Evolutionary conservation across 192 early-diverging fungal species (phyloP), one percentile per base, ranked within the genome.

Genomic region (Dissophora ornata): DNA sequence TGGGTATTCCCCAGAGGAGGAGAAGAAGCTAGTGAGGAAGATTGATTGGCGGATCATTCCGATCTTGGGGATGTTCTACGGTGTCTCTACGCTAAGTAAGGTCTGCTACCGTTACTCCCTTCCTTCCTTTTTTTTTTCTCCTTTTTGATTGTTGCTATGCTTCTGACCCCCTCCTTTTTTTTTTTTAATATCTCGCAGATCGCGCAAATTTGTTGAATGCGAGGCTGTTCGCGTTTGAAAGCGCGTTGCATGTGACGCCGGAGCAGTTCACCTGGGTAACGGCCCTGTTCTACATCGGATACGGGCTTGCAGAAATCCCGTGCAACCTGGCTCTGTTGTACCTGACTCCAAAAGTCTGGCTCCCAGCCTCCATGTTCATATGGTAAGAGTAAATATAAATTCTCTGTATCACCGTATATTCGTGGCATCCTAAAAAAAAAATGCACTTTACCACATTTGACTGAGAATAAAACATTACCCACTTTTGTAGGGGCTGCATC

Each of bases 41-140:
- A 79, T 82, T 19, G 80, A 82, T 54, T 58, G 75, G 50, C 33
- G 74, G n/a, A 45, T 79, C 21, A 57, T 82, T 12, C 74, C 80
- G 8, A 82, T 71, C 18, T 18, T 82, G 29, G 62, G 67, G 5
- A 51, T 82, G 25, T 58, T 79, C 47, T 82, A 82, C 41, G 62
- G 38, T 15, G 50, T 57, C 16, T 75, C 71, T 2, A 67, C 62
- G 2, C 50, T 75, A 1, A 55, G 71, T 75, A 66, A 48, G 55
- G n/a, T n/a, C n/a, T n/a, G n/a, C n/a, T n/a, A n/a, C n/a, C n/a
- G n/a, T n/a, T n/a, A n/a, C n/a, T n/a, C n/a, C n/a, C n/a, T n/a
- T n/a, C n/a, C n/a, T n/a, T n/a, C 22, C 6, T 45, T 53, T 7
- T 38, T 21, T 32, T 2, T 30, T 12, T 26, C 25, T 7, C 4